Percentiles rank a stretch among this genome's conserved stretches.
Evolutionary conservation across 179 eudicot species (phyloP).

Genomic region (Spergularia azorica): DNA sequence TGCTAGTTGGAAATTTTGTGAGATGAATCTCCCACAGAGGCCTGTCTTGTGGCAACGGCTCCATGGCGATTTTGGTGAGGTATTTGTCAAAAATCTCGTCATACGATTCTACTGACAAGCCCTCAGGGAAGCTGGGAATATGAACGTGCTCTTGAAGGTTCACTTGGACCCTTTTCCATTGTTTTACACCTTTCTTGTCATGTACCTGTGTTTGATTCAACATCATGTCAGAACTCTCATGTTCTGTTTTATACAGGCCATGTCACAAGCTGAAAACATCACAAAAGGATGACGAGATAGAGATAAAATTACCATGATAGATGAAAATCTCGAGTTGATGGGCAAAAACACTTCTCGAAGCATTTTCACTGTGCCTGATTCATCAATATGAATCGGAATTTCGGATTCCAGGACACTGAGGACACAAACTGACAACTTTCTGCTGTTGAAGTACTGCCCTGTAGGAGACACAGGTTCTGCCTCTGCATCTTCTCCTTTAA

Average conservation of each 20-base stretch:
- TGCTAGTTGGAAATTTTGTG: constrained; percentile 58
- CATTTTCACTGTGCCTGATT: constrained; percentile 34
- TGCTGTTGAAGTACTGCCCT: constrained; percentile 84
- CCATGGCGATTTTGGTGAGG: constrained; percentile 53
- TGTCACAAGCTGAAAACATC: too few relatives aligned
- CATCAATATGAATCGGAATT: constrained; percentile 65
- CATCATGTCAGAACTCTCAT: neutral
- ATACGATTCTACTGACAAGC: constrained; percentile 38
- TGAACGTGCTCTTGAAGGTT: constrained; percentile 56
- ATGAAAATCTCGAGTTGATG: constrained; percentile 81
- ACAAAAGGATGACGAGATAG: neutral
- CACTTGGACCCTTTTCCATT: constrained; percentile 72
- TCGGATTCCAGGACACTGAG: constrained; percentile 54
- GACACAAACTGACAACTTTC: constrained; percentile 56
- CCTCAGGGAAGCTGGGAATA: constrained; percentile 46
- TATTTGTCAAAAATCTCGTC: constrained; percentile 52
- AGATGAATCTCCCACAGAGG: constrained; percentile 82
- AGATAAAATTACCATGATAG: constrained; percentile 61
- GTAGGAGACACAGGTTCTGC: constrained; percentile 80
- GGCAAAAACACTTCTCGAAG: constrained; percentile 66
- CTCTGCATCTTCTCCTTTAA: constrained; percentile 29
- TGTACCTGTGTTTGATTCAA: constrained; percentile 39
- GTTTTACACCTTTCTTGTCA: constrained; percentile 54
- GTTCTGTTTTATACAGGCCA: neutral
- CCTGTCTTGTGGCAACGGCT: constrained; percentile 53